phyloP scores from a whole-genome alignment of 2,329 filamentous ascomycete genomes.

The Gyromitra esculenta region DNA sequence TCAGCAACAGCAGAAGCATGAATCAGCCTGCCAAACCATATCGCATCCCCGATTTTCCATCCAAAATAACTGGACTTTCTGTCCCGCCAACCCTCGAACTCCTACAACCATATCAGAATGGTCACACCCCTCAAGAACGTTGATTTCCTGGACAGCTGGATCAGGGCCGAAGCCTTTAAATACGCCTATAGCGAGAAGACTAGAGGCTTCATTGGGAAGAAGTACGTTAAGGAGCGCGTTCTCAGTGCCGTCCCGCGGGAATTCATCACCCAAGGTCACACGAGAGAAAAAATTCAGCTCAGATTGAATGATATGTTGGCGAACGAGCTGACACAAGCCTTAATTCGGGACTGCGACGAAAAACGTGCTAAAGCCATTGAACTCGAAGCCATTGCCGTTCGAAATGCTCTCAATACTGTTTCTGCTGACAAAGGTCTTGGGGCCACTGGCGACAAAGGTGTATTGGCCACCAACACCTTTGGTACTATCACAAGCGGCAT shows the following conservation, averaged over 20 bases:
- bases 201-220: conserved; percentile 46
- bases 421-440: background rate
- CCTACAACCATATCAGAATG: conserved; percentile 19
- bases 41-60: background rate
- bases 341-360: conserved; percentile 41
- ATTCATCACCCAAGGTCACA: conserved; percentile 35
- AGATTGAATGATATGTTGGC: conserved; percentile 45
- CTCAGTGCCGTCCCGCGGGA: conserved; percentile 35
- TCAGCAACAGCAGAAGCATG: conserved; percentile 10
- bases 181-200: conserved; percentile 43
- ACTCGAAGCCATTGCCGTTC: conserved; percentile 5
- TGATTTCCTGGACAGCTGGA: conserved; percentile 42
- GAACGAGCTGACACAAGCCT: conserved; percentile 31
- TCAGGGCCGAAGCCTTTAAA: conserved; percentile 39
- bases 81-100: background rate
- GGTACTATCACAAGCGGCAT: background rate
- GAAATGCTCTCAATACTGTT: background rate
- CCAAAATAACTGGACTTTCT: conserved; percentile 14
- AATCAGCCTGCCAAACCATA: conserved; percentile 9
- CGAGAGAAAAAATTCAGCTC: conserved; percentile 34
- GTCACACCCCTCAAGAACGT: conserved; percentile 7
- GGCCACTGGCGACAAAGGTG: background rate
- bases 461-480: background rate
- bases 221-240: conserved; percentile 32
- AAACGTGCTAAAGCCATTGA: conserved; percentile 28